These are phyloP conservation scores for Musa troglodytarum DNA, from an alignment of 176 grass and related monocot species.

Conservation along the genomic window DNA sequence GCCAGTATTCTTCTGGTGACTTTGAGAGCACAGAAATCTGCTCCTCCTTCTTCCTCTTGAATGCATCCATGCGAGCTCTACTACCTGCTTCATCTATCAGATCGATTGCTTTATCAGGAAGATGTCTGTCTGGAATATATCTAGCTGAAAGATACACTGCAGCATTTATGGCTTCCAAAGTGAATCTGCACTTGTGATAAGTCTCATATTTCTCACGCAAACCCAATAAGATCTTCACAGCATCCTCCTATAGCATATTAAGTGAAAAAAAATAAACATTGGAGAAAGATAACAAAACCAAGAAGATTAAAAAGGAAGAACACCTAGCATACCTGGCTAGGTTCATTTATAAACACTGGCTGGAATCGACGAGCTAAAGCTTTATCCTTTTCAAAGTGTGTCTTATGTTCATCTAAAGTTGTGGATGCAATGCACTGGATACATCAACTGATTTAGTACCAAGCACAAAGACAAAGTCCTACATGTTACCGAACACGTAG, in stretches of 20 bases:
- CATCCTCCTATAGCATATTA: constrained; percentile 46
- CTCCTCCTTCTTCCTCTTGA: constrained; percentile 84
- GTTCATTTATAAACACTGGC: constrained; percentile 71
- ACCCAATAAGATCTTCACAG: constrained; percentile 77
- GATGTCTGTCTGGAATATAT: constrained; percentile 90
- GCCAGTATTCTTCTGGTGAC: constrained; percentile 88
- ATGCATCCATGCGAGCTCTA: constrained; percentile 73
- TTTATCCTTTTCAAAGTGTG: constrained; percentile 99
- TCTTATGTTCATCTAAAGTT: constrained; percentile 68
- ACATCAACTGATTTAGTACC: constrained; percentile 8
- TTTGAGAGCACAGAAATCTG: constrained; percentile 67
- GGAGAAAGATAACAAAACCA: not conserved
- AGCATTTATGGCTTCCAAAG: constrained; percentile 70
- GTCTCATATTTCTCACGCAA: constrained; percentile 75
- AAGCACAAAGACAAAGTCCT: not conserved
- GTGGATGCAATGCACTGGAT: constrained; percentile 90
- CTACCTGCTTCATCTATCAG: constrained; percentile 98
- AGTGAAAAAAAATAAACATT: not conserved
- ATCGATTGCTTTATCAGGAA: constrained; percentile 98
- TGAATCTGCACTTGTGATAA: constrained; percentile 89
- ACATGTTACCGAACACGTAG: not conserved
- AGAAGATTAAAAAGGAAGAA: not conserved
- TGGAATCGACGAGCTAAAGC: constrained; percentile 92
- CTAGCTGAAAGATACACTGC: constrained; percentile 91
- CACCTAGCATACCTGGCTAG: constrained; percentile 55